Evolutionary conservation across 306 rosid species (phyloP).

Genomic region (Astragalus glycyphyllos): DNA sequence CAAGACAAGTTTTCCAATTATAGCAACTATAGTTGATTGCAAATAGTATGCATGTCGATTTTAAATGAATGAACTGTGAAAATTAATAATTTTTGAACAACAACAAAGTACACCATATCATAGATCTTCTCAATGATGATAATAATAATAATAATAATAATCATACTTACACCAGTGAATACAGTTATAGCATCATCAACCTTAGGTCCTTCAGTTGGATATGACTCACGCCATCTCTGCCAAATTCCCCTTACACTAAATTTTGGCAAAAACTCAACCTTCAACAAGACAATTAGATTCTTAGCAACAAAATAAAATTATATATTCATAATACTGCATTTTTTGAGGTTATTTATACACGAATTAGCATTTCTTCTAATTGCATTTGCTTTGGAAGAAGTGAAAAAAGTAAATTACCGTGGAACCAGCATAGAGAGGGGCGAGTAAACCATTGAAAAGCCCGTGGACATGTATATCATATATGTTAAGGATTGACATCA

Average conservation of each 20-base stretch:
- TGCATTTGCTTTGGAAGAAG: conserved; percentile 25
- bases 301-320: conserved; percentile 30
- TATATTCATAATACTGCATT: conserved; percentile 11
- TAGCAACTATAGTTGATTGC: conserved; percentile 1
- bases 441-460: conserved; percentile 84
- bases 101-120: conserved; percentile 18
- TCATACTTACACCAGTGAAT: conserved; percentile 89
- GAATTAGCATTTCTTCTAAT: neutral
- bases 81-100: conserved; percentile 19
- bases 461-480: conserved; percentile 84
- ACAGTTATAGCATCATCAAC: conserved; percentile 68
- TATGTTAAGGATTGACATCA: conserved; percentile 65
- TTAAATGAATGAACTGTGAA: conserved; percentile 27
- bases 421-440: conserved; percentile 89
- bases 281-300: conserved; percentile 47
- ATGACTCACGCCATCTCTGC: conserved; percentile 95
- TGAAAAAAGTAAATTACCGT: conserved; percentile 59
- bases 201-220: conserved; percentile 67
- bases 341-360: conserved; percentile 35
- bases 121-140: conserved; percentile 25
- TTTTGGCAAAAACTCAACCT: conserved; percentile 97
- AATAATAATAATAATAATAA: conserved; percentile 34
- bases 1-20: conserved; percentile 23
- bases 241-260: conserved; percentile 94
- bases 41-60: conserved; percentile 21